Evolutionary conservation across 192 early-diverging fungal genomes (phyloP).

Genomic region (Coemansia sp.): DNA sequence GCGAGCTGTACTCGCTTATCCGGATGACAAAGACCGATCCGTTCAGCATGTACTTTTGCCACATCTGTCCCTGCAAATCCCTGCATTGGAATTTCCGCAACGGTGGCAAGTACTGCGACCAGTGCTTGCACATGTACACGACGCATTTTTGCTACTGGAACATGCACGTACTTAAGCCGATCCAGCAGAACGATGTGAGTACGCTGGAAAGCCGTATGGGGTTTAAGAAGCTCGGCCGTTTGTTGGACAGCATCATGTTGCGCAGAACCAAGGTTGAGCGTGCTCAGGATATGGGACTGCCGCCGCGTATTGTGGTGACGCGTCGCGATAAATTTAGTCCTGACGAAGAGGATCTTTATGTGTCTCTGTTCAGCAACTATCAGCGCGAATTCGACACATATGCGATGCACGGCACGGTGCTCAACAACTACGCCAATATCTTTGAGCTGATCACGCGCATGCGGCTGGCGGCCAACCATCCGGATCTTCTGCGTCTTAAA

Average conservation of each 20-base stretch:
- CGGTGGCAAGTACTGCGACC: slow-evolving; percentile 53
- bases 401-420: slow-evolving; percentile 73
- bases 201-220: slow-evolving; percentile 53
- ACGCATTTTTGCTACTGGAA: slow-evolving; percentile 87
- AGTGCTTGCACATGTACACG: slow-evolving; percentile 64
- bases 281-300: slow-evolving; percentile 83
- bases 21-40: slow-evolving; percentile 83
- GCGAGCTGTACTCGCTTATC: slow-evolving; percentile 90
- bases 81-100: slow-evolving; percentile 62
- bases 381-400: slow-evolving; percentile 79
- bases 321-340: slow-evolving; percentile 83
- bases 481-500: slow-evolving; percentile 69
- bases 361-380: slow-evolving; percentile 74
- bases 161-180: slow-evolving; percentile 84
- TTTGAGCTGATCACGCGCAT: slow-evolving; percentile 88
- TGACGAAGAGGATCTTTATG: slow-evolving; percentile 89
- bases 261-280: slow-evolving; percentile 87
- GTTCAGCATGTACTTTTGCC: slow-evolving; percentile 86
- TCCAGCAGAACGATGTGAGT: slow-evolving; percentile 61
- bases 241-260: slow-evolving; percentile 87
- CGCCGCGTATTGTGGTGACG: slow-evolving; percentile 77
- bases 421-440: slow-evolving; percentile 93
- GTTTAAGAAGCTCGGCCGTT: slow-evolving; percentile 70
- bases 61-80: slow-evolving; percentile 67
- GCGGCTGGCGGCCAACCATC: slow-evolving; percentile 91